Evolutionary conservation across 345 rosid genomes (phyloP).

Genomic region (Eucalyptus cloeziana): DNA sequence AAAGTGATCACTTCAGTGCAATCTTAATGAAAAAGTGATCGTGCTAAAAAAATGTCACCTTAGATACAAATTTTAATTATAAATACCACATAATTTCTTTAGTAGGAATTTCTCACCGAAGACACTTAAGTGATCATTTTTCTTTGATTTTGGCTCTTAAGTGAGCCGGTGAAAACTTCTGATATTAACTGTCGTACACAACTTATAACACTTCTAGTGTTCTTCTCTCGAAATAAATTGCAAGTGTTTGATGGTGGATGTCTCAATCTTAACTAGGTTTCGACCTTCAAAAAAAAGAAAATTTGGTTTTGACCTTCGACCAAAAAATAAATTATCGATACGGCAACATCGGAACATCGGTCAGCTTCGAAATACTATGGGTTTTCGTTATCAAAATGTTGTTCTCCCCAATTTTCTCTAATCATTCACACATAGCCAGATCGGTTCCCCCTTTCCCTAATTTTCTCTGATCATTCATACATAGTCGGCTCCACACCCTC

Average conservation of each 20-base stretch:
- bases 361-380: rapidly evolving
- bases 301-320: background rate
- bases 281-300: rapidly evolving
- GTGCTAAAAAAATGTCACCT: too few species aligned
- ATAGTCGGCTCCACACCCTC: rapidly evolving
- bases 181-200: rapidly evolving
- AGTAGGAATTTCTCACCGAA: rapidly evolving
- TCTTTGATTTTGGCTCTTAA: too few species aligned
- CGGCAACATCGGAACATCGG: background rate
- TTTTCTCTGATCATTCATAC: too few species aligned
- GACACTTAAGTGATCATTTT: rapidly evolving
- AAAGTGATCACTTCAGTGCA: rapidly evolving
- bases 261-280: background rate
- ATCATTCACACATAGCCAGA: background rate
- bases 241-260: background rate
- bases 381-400: background rate
- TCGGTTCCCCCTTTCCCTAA: background rate
- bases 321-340: background rate
- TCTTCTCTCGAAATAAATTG: rapidly evolving
- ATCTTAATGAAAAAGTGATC: too few species aligned
- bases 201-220: rapidly evolving
- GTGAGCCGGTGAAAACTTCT: too few species aligned
- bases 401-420: background rate
- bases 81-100: rapidly evolving
- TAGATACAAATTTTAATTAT: rapidly evolving